Evolutionary conservation across 1,139 yeast genomes (phyloP).

Genomic region (Zhuliangozyma blackwelliae): DNA sequence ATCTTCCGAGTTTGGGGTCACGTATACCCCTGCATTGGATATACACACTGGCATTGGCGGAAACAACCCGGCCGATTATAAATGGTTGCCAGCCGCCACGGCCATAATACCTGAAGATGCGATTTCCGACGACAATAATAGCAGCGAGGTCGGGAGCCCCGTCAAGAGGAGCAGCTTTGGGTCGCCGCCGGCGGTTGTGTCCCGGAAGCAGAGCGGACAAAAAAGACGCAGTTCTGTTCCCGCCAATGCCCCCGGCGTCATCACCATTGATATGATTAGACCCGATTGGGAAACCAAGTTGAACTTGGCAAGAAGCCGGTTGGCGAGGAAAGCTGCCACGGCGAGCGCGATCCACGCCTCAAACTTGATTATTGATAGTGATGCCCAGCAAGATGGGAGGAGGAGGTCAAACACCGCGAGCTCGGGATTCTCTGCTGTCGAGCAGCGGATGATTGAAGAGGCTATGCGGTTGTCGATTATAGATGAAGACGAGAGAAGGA

Average conservation of each 20-base stretch:
- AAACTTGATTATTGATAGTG: constrained; percentile 44
- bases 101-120: constrained; percentile 5
- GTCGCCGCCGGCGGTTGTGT: constrained; percentile 5
- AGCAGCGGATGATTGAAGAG: constrained; percentile 79
- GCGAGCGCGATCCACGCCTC: constrained; percentile 92
- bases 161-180: not conserved
- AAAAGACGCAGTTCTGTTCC: constrained; percentile 46
- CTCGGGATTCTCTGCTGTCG: constrained; percentile 36
- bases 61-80: constrained; percentile 33
- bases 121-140: constrained; percentile 11
- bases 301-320: constrained; percentile 63
- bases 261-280: constrained; percentile 75
- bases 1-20: constrained; percentile 78
- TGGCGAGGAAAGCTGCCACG: constrained; percentile 86
- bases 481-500: constrained; percentile 59
- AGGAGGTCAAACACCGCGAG: constrained; percentile 11
- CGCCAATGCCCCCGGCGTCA: constrained; percentile 59
- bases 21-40: constrained; percentile 61
- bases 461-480: constrained; percentile 71
- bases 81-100: not conserved
- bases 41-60: constrained; percentile 56
- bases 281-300: constrained; percentile 90
- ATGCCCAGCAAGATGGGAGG: constrained; percentile 11
- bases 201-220: not conserved
- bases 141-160: constrained; percentile 6